Conservation (phyloP, 2,329 filamentous ascomycete species). For the Venturia oleaginea region DNA sequence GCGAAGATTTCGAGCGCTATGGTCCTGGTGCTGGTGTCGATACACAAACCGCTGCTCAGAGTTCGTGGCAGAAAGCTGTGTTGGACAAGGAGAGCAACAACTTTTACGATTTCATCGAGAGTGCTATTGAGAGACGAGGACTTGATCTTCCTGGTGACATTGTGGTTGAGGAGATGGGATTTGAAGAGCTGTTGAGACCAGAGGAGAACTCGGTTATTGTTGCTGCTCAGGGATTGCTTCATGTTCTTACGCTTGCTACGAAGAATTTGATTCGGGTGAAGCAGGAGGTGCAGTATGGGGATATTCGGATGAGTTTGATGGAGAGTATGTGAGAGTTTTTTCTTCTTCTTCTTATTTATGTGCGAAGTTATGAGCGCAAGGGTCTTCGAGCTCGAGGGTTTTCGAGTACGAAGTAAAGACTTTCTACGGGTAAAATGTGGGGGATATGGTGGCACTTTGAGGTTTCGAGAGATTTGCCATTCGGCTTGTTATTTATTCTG, state of each 20-base stretch:
- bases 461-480: background rate
- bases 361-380: background rate
- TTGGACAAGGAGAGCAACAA: conserved; percentile 53
- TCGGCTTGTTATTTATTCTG: conserved; percentile 14
- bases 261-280: conserved; percentile 8
- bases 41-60: conserved; percentile 38
- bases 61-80: conserved; percentile 42
- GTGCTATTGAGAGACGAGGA: conserved; percentile 29
- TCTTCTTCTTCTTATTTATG: background rate
- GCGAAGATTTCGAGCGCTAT: conserved; percentile 24
- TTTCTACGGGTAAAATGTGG: conserved; percentile 16
- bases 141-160: conserved; percentile 10
- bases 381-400: background rate
- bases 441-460: background rate
- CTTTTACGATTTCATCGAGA: conserved; percentile 51
- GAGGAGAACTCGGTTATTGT: conserved; percentile 45
- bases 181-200: conserved; percentile 60
- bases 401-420: too few relatives aligned
- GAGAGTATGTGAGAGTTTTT: background rate
- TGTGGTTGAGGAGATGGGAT: conserved; percentile 29
- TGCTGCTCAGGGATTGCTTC: conserved; percentile 47
- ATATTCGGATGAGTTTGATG: conserved; percentile 2
- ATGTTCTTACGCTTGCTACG: conserved; percentile 22
- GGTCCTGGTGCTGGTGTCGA: conserved; percentile 36
- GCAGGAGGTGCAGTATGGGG: background rate